Evolutionary conservation across 176 grass and related monocot genomes (phyloP).

Genomic region (Juncus inflexus): DNA sequence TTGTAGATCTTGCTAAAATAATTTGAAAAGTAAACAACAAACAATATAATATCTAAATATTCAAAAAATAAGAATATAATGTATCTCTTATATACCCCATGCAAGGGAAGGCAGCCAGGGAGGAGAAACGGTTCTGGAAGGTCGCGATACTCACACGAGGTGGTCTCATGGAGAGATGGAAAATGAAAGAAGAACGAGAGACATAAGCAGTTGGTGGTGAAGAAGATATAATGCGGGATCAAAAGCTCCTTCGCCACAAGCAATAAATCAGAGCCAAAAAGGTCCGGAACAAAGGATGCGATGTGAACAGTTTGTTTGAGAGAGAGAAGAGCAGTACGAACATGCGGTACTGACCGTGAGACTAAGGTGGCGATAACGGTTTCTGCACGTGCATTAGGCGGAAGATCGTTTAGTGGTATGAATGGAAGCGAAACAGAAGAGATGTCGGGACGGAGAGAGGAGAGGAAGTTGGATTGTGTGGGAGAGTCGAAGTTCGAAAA

Average conservation of each 20-base stretch:
- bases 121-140: constrained; percentile 11
- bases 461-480: not conserved
- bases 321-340: not conserved
- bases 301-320: not conserved
- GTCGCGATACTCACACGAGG: constrained; percentile 2
- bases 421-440: constrained; percentile 1
- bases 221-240: constrained; percentile 30
- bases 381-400: constrained; percentile 1
- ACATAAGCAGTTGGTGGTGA: constrained; percentile 1
- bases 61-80: too few relatives aligned
- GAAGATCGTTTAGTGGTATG: not conserved
- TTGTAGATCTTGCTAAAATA: too few relatives aligned
- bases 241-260: not conserved
- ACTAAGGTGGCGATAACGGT: constrained; percentile 1
- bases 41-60: too few relatives aligned
- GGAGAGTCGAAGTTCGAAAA: constrained; percentile 8
- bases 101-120: constrained; percentile 31
- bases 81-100: not conserved
- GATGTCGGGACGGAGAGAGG: not conserved
- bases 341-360: constrained; percentile 7
- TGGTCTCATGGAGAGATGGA: constrained; percentile 3
- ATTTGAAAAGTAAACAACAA: too few relatives aligned
- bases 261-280: constrained; percentile 15
- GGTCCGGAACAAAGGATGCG: constrained; percentile 23
- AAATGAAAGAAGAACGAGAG: constrained; percentile 16